Percentiles rank a stretch among this genome's conserved stretches.
Conservation (phyloP, 805 yeast species). For the Hanseniaspora jakobsenii region DNA sequence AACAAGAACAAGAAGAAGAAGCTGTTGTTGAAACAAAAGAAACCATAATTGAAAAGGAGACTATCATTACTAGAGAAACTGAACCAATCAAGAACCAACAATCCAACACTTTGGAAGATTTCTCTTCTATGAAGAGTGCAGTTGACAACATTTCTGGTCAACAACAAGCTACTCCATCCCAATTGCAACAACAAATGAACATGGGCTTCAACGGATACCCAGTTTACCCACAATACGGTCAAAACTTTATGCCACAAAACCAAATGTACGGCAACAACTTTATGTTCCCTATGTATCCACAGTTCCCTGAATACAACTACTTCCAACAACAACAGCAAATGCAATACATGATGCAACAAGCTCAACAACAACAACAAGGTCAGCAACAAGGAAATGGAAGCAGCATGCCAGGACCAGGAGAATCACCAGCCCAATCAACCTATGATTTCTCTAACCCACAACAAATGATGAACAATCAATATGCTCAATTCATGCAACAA, state of each 20-base stretch:
- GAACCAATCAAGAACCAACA: no score
- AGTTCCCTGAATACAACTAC: constrained; percentile 19
- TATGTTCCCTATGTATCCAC: constrained; percentile 12
- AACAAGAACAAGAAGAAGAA: constrained; percentile 5
- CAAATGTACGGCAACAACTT: constrained; percentile 11
- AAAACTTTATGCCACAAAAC: constrained; percentile 13
- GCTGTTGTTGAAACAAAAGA: constrained; percentile 12
- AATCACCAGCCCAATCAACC: constrained; percentile 20
- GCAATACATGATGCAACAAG: no score
- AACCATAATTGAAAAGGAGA: no score
- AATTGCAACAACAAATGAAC: constrained; percentile 17
- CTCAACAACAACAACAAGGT: constrained; percentile 20
- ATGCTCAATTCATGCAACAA: constrained; percentile 15
- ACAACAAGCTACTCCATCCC: constrained; percentile 17
- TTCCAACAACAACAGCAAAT: constrained; percentile 21
- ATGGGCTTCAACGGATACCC: constrained; percentile 15
- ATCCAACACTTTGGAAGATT: no score
- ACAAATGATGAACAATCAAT: constrained; percentile 17
- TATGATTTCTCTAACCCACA: constrained; percentile 21
- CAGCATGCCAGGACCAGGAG: constrained; percentile 21
- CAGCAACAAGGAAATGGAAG: constrained; percentile 19
- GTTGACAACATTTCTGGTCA: constrained; percentile 15
- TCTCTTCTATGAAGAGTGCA: constrained; percentile 8
- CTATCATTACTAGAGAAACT: no score
- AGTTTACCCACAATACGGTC: constrained; percentile 12